Percentiles rank a stretch among this genome's conserved stretches.
phyloP scores from a whole-genome alignment of 306 rosid species.

The Argentina anserina region DNA sequence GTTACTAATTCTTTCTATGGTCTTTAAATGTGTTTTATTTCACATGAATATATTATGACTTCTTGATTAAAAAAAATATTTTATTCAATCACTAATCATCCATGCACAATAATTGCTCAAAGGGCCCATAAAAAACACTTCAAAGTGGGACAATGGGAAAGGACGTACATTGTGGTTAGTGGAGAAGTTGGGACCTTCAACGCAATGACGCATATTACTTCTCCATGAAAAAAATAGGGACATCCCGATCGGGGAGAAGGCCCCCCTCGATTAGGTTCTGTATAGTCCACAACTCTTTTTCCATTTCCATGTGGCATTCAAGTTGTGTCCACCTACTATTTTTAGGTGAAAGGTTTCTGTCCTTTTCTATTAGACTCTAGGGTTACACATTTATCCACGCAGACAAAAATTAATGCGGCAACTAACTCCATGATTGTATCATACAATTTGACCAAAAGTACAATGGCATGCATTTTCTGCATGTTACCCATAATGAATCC shows the following conservation, averaged over 20 bases:
- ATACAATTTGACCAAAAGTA: neutral
- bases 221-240: neutral
- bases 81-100: neutral
- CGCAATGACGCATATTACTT: neutral
- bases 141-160: neutral
- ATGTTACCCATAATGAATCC: neutral
- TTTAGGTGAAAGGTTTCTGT: conserved; percentile 7
- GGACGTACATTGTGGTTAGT: neutral
- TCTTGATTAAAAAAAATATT: too few species aligned
- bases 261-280: neutral
- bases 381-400: neutral
- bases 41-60: too few species aligned
- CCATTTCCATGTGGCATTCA: conserved; percentile 14
- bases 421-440: neutral
- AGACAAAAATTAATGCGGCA: neutral
- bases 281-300: neutral
- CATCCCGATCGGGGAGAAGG: conserved; percentile 9
- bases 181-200: neutral
- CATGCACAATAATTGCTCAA: neutral
- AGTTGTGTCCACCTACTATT: neutral
- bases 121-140: neutral
- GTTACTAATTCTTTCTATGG: too few species aligned
- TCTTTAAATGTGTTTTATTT: too few species aligned
- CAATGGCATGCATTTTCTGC: neutral
- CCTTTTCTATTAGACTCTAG: neutral